These are phyloP conservation scores for Brassica rapa DNA, from an alignment of 345 rosid species.

Conservation along the genomic window DNA sequence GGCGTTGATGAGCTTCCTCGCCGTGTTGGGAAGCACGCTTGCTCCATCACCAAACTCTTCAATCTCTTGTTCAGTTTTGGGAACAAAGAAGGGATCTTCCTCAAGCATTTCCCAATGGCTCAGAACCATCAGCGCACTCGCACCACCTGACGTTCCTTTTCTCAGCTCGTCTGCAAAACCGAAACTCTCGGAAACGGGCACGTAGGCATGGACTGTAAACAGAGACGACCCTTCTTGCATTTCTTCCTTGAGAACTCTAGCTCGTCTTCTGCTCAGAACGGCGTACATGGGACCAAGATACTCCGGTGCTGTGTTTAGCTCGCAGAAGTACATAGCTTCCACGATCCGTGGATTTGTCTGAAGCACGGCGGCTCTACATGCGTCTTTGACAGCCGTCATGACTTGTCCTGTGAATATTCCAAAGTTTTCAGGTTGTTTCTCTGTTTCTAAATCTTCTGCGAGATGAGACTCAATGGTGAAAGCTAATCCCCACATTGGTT, in stretches of 20 bases:
- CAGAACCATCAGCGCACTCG: conserved; percentile 81
- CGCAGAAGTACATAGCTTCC: conserved; percentile 94
- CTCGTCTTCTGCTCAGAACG: conserved; percentile 77
- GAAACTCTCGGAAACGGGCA: conserved; percentile 84
- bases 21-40: conserved; percentile 78
- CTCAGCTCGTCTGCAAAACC: conserved; percentile 89
- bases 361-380: conserved; percentile 77
- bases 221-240: conserved; percentile 88
- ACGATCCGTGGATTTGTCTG: conserved; percentile 74
- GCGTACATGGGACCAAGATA: conserved; percentile 78
- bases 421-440: conserved; percentile 61
- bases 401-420: conserved; percentile 80
- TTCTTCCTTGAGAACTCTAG: conserved; percentile 82
- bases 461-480: conserved; percentile 67
- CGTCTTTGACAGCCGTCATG: conserved; percentile 84
- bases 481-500: conserved; percentile 91
- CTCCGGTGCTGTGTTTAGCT: conserved; percentile 73
- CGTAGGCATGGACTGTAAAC: conserved; percentile 76
- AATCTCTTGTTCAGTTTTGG: conserved; percentile 81
- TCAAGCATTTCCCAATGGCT: conserved; percentile 90
- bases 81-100: conserved; percentile 90
- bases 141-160: conserved; percentile 84
- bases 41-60: conserved; percentile 94
- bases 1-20: conserved; percentile 79
- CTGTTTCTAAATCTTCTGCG: conserved; percentile 46